Evolutionary conservation across 1,284 basidiomycete genomes (phyloP).

Genomic region (Rhodotorula sp.): DNA sequence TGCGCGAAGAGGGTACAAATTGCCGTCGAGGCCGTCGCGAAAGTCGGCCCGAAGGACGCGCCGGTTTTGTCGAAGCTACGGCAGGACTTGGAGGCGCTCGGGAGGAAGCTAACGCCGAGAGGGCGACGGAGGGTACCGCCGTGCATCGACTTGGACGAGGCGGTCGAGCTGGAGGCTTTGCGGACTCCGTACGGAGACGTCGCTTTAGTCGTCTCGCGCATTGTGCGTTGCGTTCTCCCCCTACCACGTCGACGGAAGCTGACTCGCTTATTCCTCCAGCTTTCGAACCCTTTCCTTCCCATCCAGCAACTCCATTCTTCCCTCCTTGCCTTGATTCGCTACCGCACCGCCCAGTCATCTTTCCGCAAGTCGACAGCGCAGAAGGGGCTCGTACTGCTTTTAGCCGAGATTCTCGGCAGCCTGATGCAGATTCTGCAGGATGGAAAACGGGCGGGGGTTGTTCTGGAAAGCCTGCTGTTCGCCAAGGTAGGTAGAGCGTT

Average conservation of each 20-base stretch:
- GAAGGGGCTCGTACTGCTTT: neutral
- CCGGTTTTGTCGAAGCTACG: neutral
- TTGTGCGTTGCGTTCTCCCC: neutral
- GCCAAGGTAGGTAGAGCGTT: conserved; percentile 16
- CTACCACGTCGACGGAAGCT: neutral
- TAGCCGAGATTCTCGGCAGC: neutral
- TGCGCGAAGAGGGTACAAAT: neutral
- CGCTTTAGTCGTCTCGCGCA: neutral
- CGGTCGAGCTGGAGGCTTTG: neutral
- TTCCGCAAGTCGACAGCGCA: neutral
- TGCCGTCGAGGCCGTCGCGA: neutral
- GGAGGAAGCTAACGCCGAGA: neutral
- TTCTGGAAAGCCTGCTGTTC: neutral
- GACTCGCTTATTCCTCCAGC: neutral
- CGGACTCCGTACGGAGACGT: conserved; percentile 2
- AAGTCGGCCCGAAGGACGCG: neutral
- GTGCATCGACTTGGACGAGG: neutral
- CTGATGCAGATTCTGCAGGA: neutral
- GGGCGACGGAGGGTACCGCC: neutral
- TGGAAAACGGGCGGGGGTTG: neutral
- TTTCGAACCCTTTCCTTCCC: neutral
- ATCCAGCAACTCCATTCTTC: neutral
- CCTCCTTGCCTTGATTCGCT: neutral
- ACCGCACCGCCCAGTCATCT: conserved; percentile 7
- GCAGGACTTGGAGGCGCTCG: too few species aligned